Evolutionary conservation across 1,284 basidiomycete species (phyloP), one percentile per base, ranked within the genome.

Genomic region (Tilletia caries): DNA sequence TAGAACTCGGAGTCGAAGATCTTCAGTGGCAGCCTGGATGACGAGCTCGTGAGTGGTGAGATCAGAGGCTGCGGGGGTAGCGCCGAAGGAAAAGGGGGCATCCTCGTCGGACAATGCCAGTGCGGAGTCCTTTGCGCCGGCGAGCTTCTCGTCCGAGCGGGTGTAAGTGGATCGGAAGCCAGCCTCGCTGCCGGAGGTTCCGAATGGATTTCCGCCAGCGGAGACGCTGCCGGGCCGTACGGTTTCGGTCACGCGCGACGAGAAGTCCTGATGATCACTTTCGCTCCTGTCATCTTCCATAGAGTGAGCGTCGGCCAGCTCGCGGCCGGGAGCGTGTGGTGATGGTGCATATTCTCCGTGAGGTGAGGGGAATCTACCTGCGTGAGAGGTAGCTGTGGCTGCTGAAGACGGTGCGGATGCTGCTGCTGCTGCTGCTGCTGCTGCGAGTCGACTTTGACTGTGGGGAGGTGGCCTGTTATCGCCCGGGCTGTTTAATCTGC

Each of bases 1-100:
- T 70, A 91, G 89, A 72, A 97, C 92, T 44, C 95, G 89, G 77
- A 88, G 89, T 72, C 90, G 88, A 43, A 98, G 87, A 83, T 98
- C 95, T 67, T 92, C 89, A 1, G 92, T 90, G 75, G 96, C 91
- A 44, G 89, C 87, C 25, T 84, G 87, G 83, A 95, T 93, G 32
- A 33, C 41, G 6, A 66, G 70, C 1, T 65, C 64, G n/a, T 20
- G 20, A 12, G 20, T 43, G 41, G 65, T 34, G 27, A 27, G 65
- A 23, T 60, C 67, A 50, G 46, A 18, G 13, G 72, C 67, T n/a
- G 73, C 73, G n/a, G 72, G 78, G n/a, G 79, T 76, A 3, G 73
- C 77, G 10, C 72, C 68, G 43, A 71, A 74, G 18, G 73, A 79
- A 70, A 76, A 78, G 32, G 64, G 73, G 48, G 72, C 70, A 18